Percentiles rank a stretch among this genome's conserved stretches.
Conservation (phyloP, 352 stramenopile species). For the Phytophthora nicotianae region DNA sequence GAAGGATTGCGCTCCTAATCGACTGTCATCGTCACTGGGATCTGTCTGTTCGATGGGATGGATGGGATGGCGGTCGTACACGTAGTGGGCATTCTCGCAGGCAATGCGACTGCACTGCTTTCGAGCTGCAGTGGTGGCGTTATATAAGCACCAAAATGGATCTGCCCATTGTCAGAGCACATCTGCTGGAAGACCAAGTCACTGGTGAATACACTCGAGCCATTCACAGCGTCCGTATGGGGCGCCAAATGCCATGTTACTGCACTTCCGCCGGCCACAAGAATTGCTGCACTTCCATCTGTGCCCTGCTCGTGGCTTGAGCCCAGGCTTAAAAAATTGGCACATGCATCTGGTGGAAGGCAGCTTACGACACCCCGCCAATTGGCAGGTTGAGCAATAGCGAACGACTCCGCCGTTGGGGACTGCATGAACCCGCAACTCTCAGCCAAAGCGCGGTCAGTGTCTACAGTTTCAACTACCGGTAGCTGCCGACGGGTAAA, state of each 20-base stretch:
- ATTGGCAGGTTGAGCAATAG: too few species aligned
- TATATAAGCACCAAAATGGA: conserved; percentile 13
- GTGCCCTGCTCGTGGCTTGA: conserved; percentile 10
- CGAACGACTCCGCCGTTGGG: too few species aligned
- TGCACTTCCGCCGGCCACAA: neutral
- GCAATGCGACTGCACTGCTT: neutral
- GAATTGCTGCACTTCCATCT: conserved; percentile 22
- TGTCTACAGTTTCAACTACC: too few species aligned
- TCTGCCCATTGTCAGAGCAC: neutral
- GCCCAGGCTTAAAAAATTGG: conserved; percentile 6
- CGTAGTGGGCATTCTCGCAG: too few species aligned
- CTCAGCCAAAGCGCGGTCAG: too few species aligned
- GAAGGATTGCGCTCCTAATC: too few species aligned
- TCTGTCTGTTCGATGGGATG: neutral
- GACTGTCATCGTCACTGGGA: neutral
- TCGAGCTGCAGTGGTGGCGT: too few species aligned
- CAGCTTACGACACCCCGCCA: too few species aligned
- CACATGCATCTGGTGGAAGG: conserved; percentile 13
- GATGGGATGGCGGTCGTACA: too few species aligned
- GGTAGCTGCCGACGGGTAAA: too few species aligned
- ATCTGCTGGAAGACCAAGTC: neutral
- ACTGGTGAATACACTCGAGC: neutral
- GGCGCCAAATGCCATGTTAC: conserved; percentile 12
- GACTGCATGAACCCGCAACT: too few species aligned
- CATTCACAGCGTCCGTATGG: conserved; percentile 8